phyloP scores from a whole-genome alignment of 441 rosid genomes.

The Francoa sonchifolia region DNA sequence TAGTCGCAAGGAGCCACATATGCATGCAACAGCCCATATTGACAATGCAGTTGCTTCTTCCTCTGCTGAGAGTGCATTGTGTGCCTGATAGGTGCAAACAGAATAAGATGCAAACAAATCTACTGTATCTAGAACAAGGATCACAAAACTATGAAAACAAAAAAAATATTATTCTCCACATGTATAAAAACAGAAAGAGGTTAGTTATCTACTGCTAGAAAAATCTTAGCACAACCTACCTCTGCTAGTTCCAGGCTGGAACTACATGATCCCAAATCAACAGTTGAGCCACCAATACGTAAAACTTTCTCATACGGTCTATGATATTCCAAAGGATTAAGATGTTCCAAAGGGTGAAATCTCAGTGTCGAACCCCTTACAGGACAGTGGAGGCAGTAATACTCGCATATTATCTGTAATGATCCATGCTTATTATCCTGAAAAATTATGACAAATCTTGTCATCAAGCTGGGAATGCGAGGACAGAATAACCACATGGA shows the following conservation, averaged over 20 bases:
- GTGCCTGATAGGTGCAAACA: conserved; percentile 43
- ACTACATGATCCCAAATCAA: conserved; percentile 58
- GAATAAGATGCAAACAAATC: conserved; percentile 10
- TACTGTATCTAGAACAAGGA: background rate
- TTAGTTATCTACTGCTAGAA: background rate
- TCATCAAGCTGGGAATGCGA: conserved; percentile 7
- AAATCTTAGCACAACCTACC: conserved; percentile 29
- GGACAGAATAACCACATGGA: background rate
- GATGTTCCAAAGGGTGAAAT: conserved; percentile 90
- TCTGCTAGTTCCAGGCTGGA: conserved; percentile 69
- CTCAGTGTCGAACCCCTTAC: conserved; percentile 57
- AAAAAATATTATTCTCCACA: background rate
- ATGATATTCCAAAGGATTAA: conserved; percentile 67
- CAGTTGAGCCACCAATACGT: conserved; percentile 49
- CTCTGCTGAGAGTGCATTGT: conserved; percentile 56
- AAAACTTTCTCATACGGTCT: conserved; percentile 55
- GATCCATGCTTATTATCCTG: conserved; percentile 77
- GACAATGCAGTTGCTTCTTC: conserved; percentile 91
- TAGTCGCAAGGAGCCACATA: conserved; percentile 88
- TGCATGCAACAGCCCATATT: conserved; percentile 78
- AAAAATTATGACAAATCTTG: conserved; percentile 10
- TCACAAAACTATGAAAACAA: conserved; percentile 1
- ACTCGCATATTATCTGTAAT: conserved; percentile 70
- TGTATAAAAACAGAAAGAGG: background rate
- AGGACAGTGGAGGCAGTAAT: conserved; percentile 52